Conservation (phyloP, 257 asterid species). For the Solanum sejunctum region DNA sequence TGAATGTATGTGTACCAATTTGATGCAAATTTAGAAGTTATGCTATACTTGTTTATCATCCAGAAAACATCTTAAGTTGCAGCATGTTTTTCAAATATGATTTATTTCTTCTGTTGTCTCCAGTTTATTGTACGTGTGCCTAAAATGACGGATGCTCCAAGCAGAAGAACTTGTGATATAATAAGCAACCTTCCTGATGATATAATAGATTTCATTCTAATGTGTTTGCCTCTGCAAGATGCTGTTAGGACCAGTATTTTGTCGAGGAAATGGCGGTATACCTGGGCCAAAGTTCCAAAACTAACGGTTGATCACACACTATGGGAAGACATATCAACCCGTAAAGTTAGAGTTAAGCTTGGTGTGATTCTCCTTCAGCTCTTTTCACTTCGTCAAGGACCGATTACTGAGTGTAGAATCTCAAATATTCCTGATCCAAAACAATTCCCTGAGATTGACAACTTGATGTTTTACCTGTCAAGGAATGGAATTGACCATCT, state of each 20-base stretch:
- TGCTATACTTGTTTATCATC: too few relatives aligned
- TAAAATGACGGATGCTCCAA: background rate
- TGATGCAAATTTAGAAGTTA: too few relatives aligned
- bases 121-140: background rate
- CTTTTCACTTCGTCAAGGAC: background rate
- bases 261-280: slow-evolving; percentile 6
- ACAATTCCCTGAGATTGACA: background rate
- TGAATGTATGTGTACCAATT: too few relatives aligned
- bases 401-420: background rate
- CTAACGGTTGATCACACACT: background rate
- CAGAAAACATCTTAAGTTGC: too few relatives aligned
- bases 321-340: background rate
- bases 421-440: background rate
- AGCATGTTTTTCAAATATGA: too few relatives aligned
- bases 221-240: background rate
- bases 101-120: background rate
- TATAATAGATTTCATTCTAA: background rate
- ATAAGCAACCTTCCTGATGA: background rate
- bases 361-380: background rate
- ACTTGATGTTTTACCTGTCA: background rate
- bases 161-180: background rate
- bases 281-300: background rate
- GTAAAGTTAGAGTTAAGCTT: background rate
- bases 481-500: background rate
- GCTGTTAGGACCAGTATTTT: slow-evolving; percentile 1